Base-by-base conservation (phyloP, 352 stramenopile genomes). In the Achlya hypogyna region DNA sequence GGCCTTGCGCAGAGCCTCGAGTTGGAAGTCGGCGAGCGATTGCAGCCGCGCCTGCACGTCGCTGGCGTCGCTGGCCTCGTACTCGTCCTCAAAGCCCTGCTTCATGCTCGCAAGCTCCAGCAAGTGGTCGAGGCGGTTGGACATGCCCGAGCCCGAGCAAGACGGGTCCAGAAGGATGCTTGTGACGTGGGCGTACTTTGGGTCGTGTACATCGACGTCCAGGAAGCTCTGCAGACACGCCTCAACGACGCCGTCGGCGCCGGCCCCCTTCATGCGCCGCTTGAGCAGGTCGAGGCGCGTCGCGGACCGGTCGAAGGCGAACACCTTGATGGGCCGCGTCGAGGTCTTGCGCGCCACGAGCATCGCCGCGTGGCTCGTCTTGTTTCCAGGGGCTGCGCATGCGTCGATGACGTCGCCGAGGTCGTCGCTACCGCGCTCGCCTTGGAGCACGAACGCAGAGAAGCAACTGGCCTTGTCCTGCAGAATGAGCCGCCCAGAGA, bases 401-500 rank as follows among this genome's bases (percentile, higher is more conserved):
- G 96, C 96, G 77, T 99, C 97, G 43, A 98, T 94, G 2, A 98
- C 84, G 69, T 97, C 87, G 18, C 84, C 86, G 38, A 90, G 76
- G 45, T 76, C 74, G 25, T 74, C 71, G 2, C 53, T n/a, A 0
- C 56, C 70, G 62, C 81, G 78, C 74, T 94, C 76, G 62, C 81
- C 81, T 45, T 96, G 81, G 51, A 99, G 77, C 53, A 96, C 95
- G 53, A 98, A 88, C 10, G 96, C 95, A 1, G 96, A 93, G 75
- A 99, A 99, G 75, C 97, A 99, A 78, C 87, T 98, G 53, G 88
- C 94, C 69, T 99, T 99, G 75, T 99, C 96, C 78, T 99, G 96
- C 40, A 98, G 74, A 29, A 98, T 79, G 6, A 98, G 71, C 49
- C 95, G 91, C 18, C 95, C 91, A 23, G 62, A 76, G 32, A 77